Evolutionary conservation across 345 rosid genomes (phyloP), one percentile per base, ranked within the genome.

Genomic region (Salix suchowensis): DNA sequence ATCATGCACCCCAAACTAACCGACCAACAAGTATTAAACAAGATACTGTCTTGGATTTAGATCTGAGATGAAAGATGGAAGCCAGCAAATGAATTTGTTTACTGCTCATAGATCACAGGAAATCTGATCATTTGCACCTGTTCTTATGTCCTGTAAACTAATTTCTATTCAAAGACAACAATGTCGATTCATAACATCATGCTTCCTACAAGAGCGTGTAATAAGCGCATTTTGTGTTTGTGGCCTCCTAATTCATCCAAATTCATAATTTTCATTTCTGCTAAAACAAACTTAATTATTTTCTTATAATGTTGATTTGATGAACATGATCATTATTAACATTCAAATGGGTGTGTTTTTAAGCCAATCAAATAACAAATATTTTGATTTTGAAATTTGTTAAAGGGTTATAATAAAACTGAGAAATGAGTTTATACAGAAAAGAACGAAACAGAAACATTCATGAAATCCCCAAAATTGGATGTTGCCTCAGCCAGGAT

Each of bases 21-120:
- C 28, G 23, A 40, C 24, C 18, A 50, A 39, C 52, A 73, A 77
- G 42, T 23, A 65, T 19, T 26, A 23, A 68, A 77, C 52, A 60
- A 81, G 52, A 42, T 36, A 55, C 39, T 4, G 10, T 44, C 52
- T 39, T 50, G 77, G 71, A 78, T 84, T 78, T 34, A 74, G 88
- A 84, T 86, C 85, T 64, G 76, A 14, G 81, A 78, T 75, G 82
- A 80, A 77, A 78, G 64, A 58, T 77, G 79, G 48, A 82, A 82
- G 80, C 79, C 84, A 83, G 77, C 69, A 71, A 37, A 72, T 55
- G 58, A 62, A 55, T 76, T 75, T 67, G 21, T 40, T 78, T 69
- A 61, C 68, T 60, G 39, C 13, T n/a, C 21, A 73, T 74, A 55
- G 74, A 80, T 76, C 76, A 77, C 42, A 54, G 39, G 76, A 80